Conservation (phyloP, 202 grass and related monocot genomes). For the Panicum hallii region DNA sequence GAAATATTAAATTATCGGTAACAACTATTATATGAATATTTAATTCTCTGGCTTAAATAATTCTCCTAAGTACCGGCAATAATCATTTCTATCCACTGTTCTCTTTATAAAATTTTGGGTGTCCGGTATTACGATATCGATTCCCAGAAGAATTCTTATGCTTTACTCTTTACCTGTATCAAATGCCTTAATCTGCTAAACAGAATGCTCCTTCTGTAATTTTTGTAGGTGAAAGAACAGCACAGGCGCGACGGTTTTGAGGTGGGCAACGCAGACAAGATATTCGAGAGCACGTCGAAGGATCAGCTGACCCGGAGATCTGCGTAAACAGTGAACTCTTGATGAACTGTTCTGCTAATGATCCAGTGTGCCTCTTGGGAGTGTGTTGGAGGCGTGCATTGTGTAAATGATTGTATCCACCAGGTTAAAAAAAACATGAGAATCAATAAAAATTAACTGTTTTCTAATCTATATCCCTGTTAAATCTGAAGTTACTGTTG, state of each 20-base stretch:
- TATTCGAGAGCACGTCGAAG: conserved; percentile 96
- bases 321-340: conserved; percentile 48
- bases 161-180: conserved; percentile 13
- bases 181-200: conserved; percentile 17
- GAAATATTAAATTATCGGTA: background rate
- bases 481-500: background rate
- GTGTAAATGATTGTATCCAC: conserved; percentile 35
- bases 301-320: conserved; percentile 79
- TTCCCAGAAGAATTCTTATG: background rate
- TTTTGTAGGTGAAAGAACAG: conserved; percentile 77
- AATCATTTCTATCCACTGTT: background rate
- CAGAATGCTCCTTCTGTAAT: conserved; percentile 23
- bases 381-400: conserved; percentile 28
- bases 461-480: conserved; percentile 1
- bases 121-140: background rate
- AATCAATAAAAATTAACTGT: conserved; percentile 42
- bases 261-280: conserved; percentile 97
- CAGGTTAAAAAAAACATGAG: conserved; percentile 27
- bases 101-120: background rate
- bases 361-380: conserved; percentile 20
- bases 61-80: background rate
- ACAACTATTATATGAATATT: background rate
- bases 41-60: background rate
- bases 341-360: conserved; percentile 22
- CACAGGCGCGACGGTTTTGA: conserved; percentile 95